phyloP scores from a whole-genome alignment of 768 basidiomycete genomes.

The Boletus rex-veris region DNA sequence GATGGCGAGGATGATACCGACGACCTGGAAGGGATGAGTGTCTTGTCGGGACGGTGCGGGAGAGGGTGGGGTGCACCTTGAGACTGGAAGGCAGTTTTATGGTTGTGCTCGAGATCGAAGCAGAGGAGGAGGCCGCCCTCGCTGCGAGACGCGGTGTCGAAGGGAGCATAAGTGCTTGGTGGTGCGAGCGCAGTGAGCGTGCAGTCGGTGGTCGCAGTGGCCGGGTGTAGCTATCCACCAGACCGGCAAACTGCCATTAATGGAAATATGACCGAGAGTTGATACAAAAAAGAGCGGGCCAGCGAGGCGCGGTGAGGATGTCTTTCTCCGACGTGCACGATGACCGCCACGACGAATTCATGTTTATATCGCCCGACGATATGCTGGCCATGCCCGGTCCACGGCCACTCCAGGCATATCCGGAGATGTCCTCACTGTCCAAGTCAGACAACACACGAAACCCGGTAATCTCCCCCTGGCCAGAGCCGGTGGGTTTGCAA shows the following conservation, averaged over 20 bases:
- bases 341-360: conserved; percentile 9
- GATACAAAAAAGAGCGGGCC: neutral
- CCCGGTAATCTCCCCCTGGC: conserved; percentile 22
- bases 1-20: conserved; percentile 76
- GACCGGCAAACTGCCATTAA: conserved; percentile 10
- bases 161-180: conserved; percentile 2
- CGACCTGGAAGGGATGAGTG: conserved; percentile 43
- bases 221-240: neutral
- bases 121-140: conserved; percentile 37
- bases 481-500: neutral
- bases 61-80: conserved; percentile 38
- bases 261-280: conserved; percentile 1
- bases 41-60: neutral
- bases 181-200: neutral
- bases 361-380: conserved; percentile 5
- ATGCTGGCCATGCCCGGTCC: neutral
- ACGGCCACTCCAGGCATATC: conserved; percentile 4
- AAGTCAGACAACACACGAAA: neutral
- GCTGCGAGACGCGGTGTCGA: conserved; percentile 5
- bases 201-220: conserved; percentile 18
- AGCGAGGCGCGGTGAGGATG: conserved; percentile 5
- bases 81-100: conserved; percentile 41
- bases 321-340: conserved; percentile 9
- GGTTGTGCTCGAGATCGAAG: conserved; percentile 36
- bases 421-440: conserved; percentile 1